phyloP scores from a whole-genome alignment of 75 land plant species.

The Cryptomeria japonica region DNA sequence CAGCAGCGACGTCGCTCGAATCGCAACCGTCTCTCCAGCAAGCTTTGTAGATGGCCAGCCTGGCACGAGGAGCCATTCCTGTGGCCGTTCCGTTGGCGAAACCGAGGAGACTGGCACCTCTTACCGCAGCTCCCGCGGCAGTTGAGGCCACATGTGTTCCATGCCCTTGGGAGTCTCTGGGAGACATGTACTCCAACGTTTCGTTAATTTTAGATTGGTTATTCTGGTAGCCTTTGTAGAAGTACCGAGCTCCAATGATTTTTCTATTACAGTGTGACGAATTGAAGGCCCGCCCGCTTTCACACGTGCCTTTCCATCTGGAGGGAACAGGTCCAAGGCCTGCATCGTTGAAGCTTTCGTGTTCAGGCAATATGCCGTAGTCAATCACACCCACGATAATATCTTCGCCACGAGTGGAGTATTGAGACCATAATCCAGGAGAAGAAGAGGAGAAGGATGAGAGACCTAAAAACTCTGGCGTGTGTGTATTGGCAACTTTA shows the following conservation, averaged over 20 bases:
- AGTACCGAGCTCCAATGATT: conserved; percentile 43
- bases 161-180: conserved; percentile 25
- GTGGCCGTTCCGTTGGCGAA: conserved; percentile 23
- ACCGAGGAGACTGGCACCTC: conserved; percentile 16
- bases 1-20: conserved; percentile 26
- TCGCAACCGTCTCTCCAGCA: background rate
- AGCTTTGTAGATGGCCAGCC: conserved; percentile 29
- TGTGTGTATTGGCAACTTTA: too few species aligned
- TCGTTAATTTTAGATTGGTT: background rate
- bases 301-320: too few species aligned
- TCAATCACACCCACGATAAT: too few species aligned
- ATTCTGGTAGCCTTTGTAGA: conserved; percentile 27
- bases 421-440: too few species aligned
- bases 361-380: too few species aligned
- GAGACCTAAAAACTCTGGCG: too few species aligned
- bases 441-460: too few species aligned
- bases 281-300: conserved; percentile 15
- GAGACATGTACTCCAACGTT: conserved; percentile 15
- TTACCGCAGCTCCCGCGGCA: conserved; percentile 28
- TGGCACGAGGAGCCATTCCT: conserved; percentile 30
- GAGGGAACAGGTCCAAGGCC: too few species aligned
- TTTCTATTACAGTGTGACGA: conserved; percentile 38
- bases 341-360: too few species aligned
- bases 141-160: conserved; percentile 44
- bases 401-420: too few species aligned